These are phyloP conservation scores for Jimgerdemannia flammicorona DNA, from an alignment of 192 early-diverging fungal species.

Conservation along the genomic window DNA sequence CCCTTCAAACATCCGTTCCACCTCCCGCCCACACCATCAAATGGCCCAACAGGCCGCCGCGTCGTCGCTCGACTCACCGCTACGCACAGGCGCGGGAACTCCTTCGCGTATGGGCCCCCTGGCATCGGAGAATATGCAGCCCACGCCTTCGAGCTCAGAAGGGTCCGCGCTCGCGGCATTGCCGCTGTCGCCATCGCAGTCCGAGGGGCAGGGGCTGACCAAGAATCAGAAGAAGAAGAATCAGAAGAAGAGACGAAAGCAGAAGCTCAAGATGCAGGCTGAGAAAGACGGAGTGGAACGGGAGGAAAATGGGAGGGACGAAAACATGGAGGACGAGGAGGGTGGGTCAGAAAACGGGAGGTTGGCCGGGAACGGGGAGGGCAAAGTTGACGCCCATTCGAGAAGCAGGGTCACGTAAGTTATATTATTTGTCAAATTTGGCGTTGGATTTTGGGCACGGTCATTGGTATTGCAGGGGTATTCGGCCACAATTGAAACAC, in stretches of 20 bases:
- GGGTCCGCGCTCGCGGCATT: conserved; percentile 5
- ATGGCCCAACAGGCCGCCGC: not conserved
- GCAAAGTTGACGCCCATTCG: not conserved
- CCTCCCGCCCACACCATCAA: not conserved
- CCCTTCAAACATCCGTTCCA: not conserved
- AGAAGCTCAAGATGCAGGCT: conserved; percentile 19
- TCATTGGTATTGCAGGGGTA: not conserved
- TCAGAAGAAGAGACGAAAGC: conserved; percentile 34
- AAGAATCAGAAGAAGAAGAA: conserved; percentile 58
- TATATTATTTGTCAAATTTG: not conserved
- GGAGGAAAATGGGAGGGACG: conserved; percentile 19
- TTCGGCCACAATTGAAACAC: too few relatives aligned
- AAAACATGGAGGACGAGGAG: conserved; percentile 11
- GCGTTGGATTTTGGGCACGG: not conserved
- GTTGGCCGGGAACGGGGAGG: not conserved
- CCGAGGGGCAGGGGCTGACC: conserved; percentile 28
- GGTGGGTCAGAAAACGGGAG: conserved; percentile 3
- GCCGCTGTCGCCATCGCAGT: not conserved
- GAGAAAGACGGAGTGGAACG: conserved; percentile 33
- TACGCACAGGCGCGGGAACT: not conserved
- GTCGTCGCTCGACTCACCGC: not conserved
- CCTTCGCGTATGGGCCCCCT: not conserved
- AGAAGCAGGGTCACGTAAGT: not conserved
- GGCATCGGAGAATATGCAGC: conserved; percentile 3
- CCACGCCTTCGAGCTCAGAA: conserved; percentile 3